Conservation (phyloP, 2,329 filamentous ascomycete genomes). For the Xylariaceae sp. region DNA sequence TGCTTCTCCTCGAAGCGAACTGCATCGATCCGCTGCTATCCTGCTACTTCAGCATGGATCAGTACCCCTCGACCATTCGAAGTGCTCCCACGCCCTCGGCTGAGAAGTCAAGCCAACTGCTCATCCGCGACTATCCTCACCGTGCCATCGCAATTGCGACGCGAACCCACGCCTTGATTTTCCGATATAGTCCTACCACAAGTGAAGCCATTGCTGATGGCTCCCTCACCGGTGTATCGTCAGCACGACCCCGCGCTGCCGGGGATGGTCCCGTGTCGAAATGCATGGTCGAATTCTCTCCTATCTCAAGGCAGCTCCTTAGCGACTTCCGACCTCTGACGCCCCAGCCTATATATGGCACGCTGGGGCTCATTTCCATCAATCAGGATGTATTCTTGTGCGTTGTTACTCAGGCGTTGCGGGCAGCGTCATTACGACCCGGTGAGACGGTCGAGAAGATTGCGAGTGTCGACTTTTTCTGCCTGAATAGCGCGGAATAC, state of each 20-base stretch:
- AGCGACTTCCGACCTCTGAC: slow-evolving; percentile 77
- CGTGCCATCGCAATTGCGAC: slow-evolving; percentile 87
- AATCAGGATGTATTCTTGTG: slow-evolving; percentile 87
- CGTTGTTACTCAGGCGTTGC: slow-evolving; percentile 77
- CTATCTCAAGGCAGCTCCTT: slow-evolving; percentile 65
- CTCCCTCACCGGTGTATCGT: slow-evolving; percentile 57
- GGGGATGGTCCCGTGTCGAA: slow-evolving; percentile 54
- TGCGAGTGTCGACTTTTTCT: slow-evolving; percentile 86
- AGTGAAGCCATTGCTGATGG: slow-evolving; percentile 62
- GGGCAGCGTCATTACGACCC: slow-evolving; percentile 80
- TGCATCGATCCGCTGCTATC: slow-evolving; percentile 27
- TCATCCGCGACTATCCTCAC: slow-evolving; percentile 84
- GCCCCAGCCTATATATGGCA: slow-evolving; percentile 77
- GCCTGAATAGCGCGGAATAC: slow-evolving; percentile 83
- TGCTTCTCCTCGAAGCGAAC: slow-evolving; percentile 23
- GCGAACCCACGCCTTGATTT: slow-evolving; percentile 76
- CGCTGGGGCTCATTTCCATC: slow-evolving; percentile 83
- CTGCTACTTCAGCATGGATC: slow-evolving; percentile 50
- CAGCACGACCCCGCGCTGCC: slow-evolving; percentile 47
- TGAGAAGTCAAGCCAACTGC: slow-evolving; percentile 72
- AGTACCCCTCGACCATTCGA: slow-evolving; percentile 46
- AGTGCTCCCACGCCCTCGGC: slow-evolving; percentile 49
- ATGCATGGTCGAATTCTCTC: slow-evolving; percentile 88
- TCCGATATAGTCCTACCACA: slow-evolving; percentile 74
- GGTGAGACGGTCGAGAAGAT: slow-evolving; percentile 91